Base-by-base conservation (phyloP, 2,329 filamentous ascomycete genomes). In the Grosmannia clavigera region DNA sequence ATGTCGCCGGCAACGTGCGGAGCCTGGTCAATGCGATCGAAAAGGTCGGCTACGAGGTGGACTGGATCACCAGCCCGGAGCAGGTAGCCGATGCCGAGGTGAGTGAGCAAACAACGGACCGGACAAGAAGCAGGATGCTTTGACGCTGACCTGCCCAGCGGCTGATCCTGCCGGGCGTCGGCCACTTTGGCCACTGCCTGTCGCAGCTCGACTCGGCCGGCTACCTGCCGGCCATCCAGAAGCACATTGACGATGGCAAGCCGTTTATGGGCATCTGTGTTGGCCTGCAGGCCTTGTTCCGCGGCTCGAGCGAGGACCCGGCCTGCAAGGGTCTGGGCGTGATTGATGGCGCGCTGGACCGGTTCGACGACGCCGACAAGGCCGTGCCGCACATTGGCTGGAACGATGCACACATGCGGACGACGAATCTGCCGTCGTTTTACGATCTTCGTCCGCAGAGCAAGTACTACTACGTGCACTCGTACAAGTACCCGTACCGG, bases 401-500 rank as follows among this genome's bases (percentile, higher is more conserved):
- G 94, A 99, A 99, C 74, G 91, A 86, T 66, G 94, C 95, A 53
- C n/a, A 11, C 50, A 27, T 46, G 14, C 19, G 19, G 16, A n/a
- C 19, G 43, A n/a, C 43, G 19, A n/a, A 19, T 19, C 6, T 7
- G 19, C 19, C 43, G 6, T 46, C 16, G 43, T 81, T 97, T 61
- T 96, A 92, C 72, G 91, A 88, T 61, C 75, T 99, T 59, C 78
- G 82, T 33, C 85, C 89, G 0, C 80, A 81, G 58, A 95, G 89
- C 70, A 99, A 97, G 73, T 99, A 99, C 78, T 99, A 99, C 76
- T 99, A 99, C 70, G 92, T 99, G 60, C 94, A 99, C 78, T 92
- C 90, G 2, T 99, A 94, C 74, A 92, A 91, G 61, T 86, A 84
- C 31, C 86, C 86, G 3, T 96, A 96, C 71, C 74, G 75, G 58